Evolutionary conservation across 768 basidiomycete genomes (phyloP), one percentile per base, ranked within the genome.

Genomic region (Multifurca ochricompacta): DNA sequence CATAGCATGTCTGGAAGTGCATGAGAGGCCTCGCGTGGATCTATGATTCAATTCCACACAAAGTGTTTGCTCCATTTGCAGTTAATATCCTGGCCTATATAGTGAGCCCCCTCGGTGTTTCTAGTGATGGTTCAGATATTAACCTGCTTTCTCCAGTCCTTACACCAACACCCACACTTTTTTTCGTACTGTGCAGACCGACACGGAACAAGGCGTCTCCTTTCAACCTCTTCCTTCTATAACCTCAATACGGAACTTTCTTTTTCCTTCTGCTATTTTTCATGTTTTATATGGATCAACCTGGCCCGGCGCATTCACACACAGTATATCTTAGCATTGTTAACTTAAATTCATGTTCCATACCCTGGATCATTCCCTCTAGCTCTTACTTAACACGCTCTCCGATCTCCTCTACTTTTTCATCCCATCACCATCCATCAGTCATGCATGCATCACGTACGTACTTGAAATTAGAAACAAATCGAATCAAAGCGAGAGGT

Each of bases 271-370:
- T 34, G 31, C 44, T 8, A 10, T 47, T 37, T 42, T 51, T 47
- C 36, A 46, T 47, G 31, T 52, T n/a, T 42, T 41, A 51, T 51
- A 52, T 39, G 55, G 49, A 56, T 46, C 55, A 41, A 45, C 55
- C 25, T 35, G 42, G n/a, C 41, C 54, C 13, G 48, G 54, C 36
- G 54, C 54, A 56, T 44, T 37, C 54, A 55, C 48, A 9, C 44
- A 51, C 37, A 51, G 30, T 52, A 56, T 51, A 56, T 35, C 37
- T 52, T 52, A 47, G 28, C 55, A 51, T 41, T 44, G 30, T 51
- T 51, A 56, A 56, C 39, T 56, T 51, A 56, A n/a, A 56, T 34
- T 46, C 45, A 50, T 56, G 56, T 51, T 18, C 41, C 45, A 48
- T 54, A 51, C 50, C 40, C 46, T 32, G 46, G 46, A 54, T 41